Evolutionary conservation across 2,329 filamentous ascomycete species (phyloP).

Genomic region (Cordyceps militaris): DNA sequence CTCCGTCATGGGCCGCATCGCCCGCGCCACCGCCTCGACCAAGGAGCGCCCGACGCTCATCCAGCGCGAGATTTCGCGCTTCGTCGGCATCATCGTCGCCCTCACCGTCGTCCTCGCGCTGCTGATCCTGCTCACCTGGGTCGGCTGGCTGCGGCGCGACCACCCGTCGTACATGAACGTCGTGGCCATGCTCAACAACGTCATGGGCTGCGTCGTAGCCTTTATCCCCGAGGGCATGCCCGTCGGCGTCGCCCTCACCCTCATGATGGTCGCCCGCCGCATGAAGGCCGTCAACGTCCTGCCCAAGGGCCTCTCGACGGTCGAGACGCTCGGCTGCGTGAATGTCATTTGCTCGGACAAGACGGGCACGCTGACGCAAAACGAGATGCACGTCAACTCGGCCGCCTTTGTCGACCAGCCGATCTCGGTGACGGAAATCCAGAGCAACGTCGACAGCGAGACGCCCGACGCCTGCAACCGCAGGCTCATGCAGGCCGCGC

Average conservation of each 20-base stretch:
- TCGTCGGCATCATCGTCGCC: conserved; percentile 35
- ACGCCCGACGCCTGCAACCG: conserved; percentile 13
- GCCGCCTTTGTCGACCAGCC: conserved; percentile 30
- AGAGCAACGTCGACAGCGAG: conserved; percentile 16
- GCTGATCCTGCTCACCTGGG: conserved; percentile 39
- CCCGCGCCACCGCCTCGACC: conserved; percentile 28
- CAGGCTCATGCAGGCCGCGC: conserved; percentile 24
- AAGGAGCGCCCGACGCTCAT: conserved; percentile 34
- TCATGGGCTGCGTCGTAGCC: conserved; percentile 36
- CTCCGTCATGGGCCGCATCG: conserved; percentile 37
- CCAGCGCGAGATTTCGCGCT: conserved; percentile 36
- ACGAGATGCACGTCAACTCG: conserved; percentile 37
- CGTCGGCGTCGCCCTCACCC: conserved; percentile 31
- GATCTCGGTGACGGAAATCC: conserved; percentile 22
- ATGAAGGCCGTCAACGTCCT: conserved; percentile 38
- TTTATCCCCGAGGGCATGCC: conserved; percentile 36
- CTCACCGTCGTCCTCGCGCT: conserved; percentile 32
- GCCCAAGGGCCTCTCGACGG: conserved; percentile 34
- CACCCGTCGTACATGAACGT: conserved; percentile 34
- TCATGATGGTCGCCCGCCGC: conserved; percentile 35
- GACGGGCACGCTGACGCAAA: conserved; percentile 36
- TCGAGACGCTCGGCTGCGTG: conserved; percentile 37
- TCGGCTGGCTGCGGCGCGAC: conserved; percentile 32
- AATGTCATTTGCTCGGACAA: conserved; percentile 38
- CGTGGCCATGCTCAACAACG: conserved; percentile 37